Percentiles rank a stretch among this genome's conserved stretches.
Evolutionary conservation across 2,329 filamentous ascomycete species (phyloP).

Genomic region (Epichloe festucae): DNA sequence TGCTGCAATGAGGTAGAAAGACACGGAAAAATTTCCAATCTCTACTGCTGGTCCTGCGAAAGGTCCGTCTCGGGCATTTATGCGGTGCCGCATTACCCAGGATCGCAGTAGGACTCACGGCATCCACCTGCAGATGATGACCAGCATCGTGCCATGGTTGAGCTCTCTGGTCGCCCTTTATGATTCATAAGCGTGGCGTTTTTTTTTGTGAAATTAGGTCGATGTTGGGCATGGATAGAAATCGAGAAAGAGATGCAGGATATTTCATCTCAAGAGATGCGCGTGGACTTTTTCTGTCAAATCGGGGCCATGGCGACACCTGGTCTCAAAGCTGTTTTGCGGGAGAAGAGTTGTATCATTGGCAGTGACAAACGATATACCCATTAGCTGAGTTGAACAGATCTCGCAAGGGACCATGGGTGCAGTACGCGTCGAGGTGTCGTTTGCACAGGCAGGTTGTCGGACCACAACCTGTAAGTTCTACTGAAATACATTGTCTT

Average conservation of each 20-base stretch:
- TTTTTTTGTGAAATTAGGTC: conserved; percentile 18
- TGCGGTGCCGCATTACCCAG: background rate
- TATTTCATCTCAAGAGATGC: background rate
- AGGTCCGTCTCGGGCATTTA: background rate
- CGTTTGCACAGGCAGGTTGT: too few species aligned
- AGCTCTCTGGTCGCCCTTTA: conserved; percentile 11
- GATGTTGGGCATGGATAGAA: conserved; percentile 14
- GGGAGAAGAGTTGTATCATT: background rate
- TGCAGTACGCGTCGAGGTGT: background rate
- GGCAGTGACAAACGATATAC: background rate
- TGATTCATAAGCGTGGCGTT: conserved; percentile 25
- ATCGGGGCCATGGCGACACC: too few species aligned
- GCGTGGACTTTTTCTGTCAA: background rate
- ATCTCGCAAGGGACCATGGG: background rate
- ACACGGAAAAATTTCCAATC: conserved; percentile 1
- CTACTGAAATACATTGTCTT: background rate
- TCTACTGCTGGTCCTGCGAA: conserved; percentile 6
- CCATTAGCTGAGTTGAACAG: background rate
- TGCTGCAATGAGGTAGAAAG: conserved; percentile 44
- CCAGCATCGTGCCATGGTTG: background rate
- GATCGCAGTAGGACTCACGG: background rate
- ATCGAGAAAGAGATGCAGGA: conserved; percentile 2
- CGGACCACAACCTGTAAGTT: background rate
- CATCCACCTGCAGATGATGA: background rate
- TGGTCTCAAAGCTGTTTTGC: background rate